A percentile compares a stretch with the other conserved stretches of the same genome.
Evolutionary conservation across 768 basidiomycete genomes (phyloP).

Genomic region (Fistulinella prunicolor): DNA sequence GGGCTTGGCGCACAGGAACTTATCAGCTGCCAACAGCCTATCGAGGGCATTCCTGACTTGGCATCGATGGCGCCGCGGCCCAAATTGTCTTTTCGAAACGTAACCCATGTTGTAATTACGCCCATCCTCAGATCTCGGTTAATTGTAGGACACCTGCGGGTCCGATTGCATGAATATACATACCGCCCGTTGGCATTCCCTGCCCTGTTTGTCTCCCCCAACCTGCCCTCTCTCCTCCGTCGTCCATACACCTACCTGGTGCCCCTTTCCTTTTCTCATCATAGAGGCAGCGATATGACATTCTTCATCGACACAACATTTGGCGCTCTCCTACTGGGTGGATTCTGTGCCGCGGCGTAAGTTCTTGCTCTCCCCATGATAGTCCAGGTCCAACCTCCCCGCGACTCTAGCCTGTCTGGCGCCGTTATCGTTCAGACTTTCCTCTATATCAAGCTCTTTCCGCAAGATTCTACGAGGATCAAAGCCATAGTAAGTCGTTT

Average conservation of each 20-base stretch:
- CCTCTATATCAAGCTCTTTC: conserved; percentile 31
- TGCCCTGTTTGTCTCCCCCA: neutral
- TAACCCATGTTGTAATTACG: neutral
- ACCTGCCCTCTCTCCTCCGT: neutral
- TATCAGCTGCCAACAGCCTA: neutral
- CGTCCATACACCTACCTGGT: neutral
- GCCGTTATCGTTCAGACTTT: conserved; percentile 27
- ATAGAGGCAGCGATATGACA: conserved; percentile 6
- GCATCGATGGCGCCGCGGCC: neutral
- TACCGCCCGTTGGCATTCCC: conserved; percentile 1
- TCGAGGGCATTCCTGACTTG: neutral
- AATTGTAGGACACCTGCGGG: neutral
- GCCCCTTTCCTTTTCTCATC: neutral
- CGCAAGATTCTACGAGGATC: conserved; percentile 16
- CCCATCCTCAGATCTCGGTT: neutral
- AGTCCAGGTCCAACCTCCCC: neutral
- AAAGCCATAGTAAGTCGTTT: conserved; percentile 23
- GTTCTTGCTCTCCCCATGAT: neutral
- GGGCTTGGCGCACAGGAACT: neutral
- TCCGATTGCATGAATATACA: neutral
- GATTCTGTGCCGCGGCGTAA: conserved; percentile 29
- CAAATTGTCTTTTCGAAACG: neutral
- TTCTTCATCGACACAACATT: conserved; percentile 16
- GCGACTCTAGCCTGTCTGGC: conserved; percentile 25
- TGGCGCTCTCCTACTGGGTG: conserved; percentile 31